Evolutionary conservation across 331 rosid species (phyloP).

Genomic region (Cydonia oblonga): DNA sequence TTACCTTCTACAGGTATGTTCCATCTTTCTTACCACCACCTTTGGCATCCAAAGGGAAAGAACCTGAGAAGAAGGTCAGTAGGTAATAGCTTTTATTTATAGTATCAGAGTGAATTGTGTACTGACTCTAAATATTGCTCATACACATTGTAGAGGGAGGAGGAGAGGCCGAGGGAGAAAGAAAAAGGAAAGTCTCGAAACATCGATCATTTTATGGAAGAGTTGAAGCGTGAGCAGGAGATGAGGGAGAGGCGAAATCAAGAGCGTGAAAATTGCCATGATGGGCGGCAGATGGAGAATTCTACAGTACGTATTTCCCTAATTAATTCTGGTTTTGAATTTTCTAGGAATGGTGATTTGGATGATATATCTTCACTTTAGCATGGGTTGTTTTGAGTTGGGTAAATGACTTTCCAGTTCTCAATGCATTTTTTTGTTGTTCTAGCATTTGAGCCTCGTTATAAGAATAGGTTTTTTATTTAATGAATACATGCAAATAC

Average conservation of each 20-base stretch:
- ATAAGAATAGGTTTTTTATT: neutral
- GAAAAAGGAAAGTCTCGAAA: constrained; percentile 87
- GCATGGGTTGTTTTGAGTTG: neutral
- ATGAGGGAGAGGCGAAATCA: constrained; percentile 90
- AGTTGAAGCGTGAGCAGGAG: constrained; percentile 93
- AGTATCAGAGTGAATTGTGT: constrained; percentile 4
- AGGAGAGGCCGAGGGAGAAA: constrained; percentile 80
- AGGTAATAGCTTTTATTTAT: neutral
- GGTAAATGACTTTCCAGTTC: neutral
- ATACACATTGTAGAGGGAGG: constrained; percentile 59
- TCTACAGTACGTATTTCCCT: constrained; percentile 47
- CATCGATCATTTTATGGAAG: constrained; percentile 96
- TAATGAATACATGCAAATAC: neutral
- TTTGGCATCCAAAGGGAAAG: constrained; percentile 86
- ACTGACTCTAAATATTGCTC: constrained; percentile 19
- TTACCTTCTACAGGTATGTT: constrained; percentile 75
- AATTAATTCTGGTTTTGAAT: neutral
- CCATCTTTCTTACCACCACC: constrained; percentile 95
- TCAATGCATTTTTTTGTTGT: constrained; percentile 1
- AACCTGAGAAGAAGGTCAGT: constrained; percentile 83
- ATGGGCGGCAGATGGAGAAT: constrained; percentile 62
- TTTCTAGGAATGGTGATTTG: neutral
- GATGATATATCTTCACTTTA: neutral
- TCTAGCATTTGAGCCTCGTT: neutral
- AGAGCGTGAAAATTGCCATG: constrained; percentile 83